Evolutionary conservation across 2,329 filamentous ascomycete genomes (phyloP), one percentile per base, ranked within the genome.

Genomic region (Geoglossum cookeanum): DNA sequence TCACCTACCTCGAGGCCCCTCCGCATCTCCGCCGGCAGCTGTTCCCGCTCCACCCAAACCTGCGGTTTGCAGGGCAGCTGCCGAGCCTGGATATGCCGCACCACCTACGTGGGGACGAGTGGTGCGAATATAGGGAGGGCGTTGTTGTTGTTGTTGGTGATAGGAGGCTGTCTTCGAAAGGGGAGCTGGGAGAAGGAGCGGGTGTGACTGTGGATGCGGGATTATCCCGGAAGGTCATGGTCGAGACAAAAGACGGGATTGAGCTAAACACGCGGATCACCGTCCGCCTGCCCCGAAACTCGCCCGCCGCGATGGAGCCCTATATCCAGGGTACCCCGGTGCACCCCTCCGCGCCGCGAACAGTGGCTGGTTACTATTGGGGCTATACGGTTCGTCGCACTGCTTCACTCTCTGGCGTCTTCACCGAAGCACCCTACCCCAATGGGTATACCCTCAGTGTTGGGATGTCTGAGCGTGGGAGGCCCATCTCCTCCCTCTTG

Each of bases 41-140:
- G 3, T 91, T 94, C 63, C 83, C 84, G 0, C 73, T 89, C 60
- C 87, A 94, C 65, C 81, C 85, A 8, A 90, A 94, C 65, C 74
- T 94, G 47, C 75, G 79, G 44, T 79, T 80, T 11, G 86, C 85
- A 44, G 87, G 86, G 6, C 75, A 83, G 44, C 72, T 94, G 32
- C 85, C 85, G 0, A 86, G 79, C 64, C 72, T 94, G 58, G 88
- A 94, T 67, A 87, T 92, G 77, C 88, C 88, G 15, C 86, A 91
- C 67, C 88, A 94, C 68, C 75, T 89, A 7, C 78, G 85, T 61
- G 76, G 78, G 13, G 79, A 84, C 57, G 87, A 94, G 65, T 89
- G 84, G 81, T 81, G 87, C 61, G 78, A 78, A 15, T 94, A 87
- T 66, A 80, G 87, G 27, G 88, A 94, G 66, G 88, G 87, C 4